Base-by-base conservation (phyloP, 1,284 basidiomycete genomes). In the Peniophora sp. region DNA sequence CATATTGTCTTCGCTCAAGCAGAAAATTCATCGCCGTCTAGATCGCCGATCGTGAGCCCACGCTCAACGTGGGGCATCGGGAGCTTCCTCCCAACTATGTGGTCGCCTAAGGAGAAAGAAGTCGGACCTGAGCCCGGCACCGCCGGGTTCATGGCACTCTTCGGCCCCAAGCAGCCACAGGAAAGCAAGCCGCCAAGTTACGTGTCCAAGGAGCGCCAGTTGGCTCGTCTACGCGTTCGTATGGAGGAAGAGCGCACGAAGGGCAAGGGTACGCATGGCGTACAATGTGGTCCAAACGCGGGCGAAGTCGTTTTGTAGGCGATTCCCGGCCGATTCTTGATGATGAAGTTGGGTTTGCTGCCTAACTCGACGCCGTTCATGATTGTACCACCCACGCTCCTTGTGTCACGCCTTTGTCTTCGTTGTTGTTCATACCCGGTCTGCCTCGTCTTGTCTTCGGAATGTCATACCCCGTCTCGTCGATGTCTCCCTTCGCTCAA, bases 141-240 rank as follows among this genome's bases (percentile, higher is more conserved):
- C 56, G 48, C 56, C 34, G 34, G 56, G n/a, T 59, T 59, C 39
- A 58, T 50, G 55, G 50, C 47, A 39, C 47, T 36, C 34, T 54
- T 50, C 50, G 49, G 45, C 46, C 54, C 38, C 45, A 47, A 32
- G 46, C 48, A 35, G 51, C 27, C 53, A 35, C 44, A 58, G 47
- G 56, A 52, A 56, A 65, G 61, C n/a, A 41, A 41, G 38, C 8
- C n/a, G 56, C 59, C 69, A 47, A 65, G 64, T 45, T 84, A 70
- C 59, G 78, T 85, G 47, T 72, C 81, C 19, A 81, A 76, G 60
- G 74, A 81, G 58, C 75, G 68, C 56, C 85, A 89, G 62, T 63
- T 88, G 58, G 74, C 77, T 59, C 80, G 75, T 63, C 65, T 88
- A 57, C 73, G 70, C 61, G 58, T 64, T 41, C 74, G 78, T 55